Conservation (phyloP, 2,329 filamentous ascomycete species). For the Leptodontidium sp. region DNA sequence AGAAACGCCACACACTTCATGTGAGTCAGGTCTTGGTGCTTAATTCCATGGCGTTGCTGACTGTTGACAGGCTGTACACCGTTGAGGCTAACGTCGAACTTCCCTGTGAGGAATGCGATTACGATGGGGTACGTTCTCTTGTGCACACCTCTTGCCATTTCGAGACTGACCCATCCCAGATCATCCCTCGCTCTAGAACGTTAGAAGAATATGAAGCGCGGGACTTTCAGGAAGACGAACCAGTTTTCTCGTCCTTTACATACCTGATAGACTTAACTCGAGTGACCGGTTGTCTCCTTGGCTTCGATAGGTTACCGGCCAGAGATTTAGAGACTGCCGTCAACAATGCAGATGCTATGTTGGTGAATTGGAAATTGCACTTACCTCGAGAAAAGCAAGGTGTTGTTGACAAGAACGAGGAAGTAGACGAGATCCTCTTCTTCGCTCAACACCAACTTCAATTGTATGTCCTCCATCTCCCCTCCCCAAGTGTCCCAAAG, state of each 20-base stretch:
- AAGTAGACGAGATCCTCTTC: conserved; percentile 51
- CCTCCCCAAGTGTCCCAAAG: background rate
- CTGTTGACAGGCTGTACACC: conserved; percentile 37
- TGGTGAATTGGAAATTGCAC: conserved; percentile 51
- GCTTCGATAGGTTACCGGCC: conserved; percentile 41
- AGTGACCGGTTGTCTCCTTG: conserved; percentile 47
- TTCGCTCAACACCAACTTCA: conserved; percentile 49
- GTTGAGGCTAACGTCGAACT: conserved; percentile 49
- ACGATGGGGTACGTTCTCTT: conserved; percentile 49
- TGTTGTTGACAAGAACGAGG: conserved; percentile 49
- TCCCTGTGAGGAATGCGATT: conserved; percentile 53
- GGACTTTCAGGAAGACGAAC: conserved; percentile 46
- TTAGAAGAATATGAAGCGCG: conserved; percentile 49
- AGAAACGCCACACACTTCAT: conserved; percentile 40
- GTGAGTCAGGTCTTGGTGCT: conserved; percentile 17
- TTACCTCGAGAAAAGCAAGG: conserved; percentile 52
- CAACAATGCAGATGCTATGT: conserved; percentile 49
- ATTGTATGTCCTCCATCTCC: conserved; percentile 44
- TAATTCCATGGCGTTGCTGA: conserved; percentile 2
- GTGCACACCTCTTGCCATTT: conserved; percentile 6
- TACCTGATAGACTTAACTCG: conserved; percentile 51
- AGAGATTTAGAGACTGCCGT: conserved; percentile 42
- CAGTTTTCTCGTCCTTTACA: conserved; percentile 51
- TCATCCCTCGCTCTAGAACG: conserved; percentile 49
- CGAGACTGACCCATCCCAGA: conserved; percentile 38